Base-by-base conservation (phyloP, 1,139 yeast genomes). In the Kluyveromyces marxianus region DNA sequence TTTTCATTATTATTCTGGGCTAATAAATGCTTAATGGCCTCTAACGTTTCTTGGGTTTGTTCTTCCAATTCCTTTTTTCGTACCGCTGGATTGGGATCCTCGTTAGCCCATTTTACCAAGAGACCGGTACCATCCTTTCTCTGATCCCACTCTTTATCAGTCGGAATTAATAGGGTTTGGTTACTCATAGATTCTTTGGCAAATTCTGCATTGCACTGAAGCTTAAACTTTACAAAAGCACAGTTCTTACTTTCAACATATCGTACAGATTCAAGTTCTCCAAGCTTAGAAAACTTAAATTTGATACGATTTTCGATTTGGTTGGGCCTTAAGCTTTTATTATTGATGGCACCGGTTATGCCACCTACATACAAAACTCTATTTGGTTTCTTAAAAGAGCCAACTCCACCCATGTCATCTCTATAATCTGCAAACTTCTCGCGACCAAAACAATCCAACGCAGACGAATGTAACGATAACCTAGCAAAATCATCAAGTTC, bases 371-470 rank as follows among this genome's bases (percentile, higher is more conserved):
- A 90, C 7, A 92, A 62, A 0, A 97, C 88, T 47, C 82, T 68
- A 60, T 89, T 90, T 27, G 71, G 71, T 35, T 74, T 69, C 54
- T 77, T 73, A 59, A 90, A 81, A n/a, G 90, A 81, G 0, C 97
- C 98, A 2, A 88, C 84, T 25, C 97, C 98, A 39, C 85, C 82
- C 96, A 89, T 88, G 64, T 92, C 98, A 54, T 90, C 97, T 53
- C 89, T 71, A 60, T 87, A 87, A 39, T 80, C 85, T 0, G 86
- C 73, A 51, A 85, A 84, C 62, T 84, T 87, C 60, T 87, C 96
- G 48, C 98, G 70, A 0, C 97, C 97, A 70, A 92, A 92, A 58
- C 97, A 90, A 65, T 92, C 98, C 26, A 53, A 29, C 0, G 55
- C 55, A 38, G 49, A 56, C 36, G 81, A 77, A 1, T 88, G 81